These are phyloP conservation scores for Alternaria solani DNA, from an alignment of 2,329 filamentous ascomycete species.

Conservation along the genomic window DNA sequence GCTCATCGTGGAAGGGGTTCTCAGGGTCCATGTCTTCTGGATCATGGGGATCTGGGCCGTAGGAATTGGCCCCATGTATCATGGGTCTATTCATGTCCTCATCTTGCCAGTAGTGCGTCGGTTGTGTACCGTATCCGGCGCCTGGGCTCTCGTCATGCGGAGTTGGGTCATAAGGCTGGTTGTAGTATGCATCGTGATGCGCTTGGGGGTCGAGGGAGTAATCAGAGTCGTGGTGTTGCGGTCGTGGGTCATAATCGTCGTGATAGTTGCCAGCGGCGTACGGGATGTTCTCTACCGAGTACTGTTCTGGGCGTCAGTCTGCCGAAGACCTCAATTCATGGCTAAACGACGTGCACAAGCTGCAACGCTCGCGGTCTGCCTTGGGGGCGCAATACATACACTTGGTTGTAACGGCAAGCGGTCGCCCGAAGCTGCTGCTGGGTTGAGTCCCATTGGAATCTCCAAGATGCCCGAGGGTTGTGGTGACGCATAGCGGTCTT, in stretches of 20 bases:
- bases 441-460: constrained; percentile 70
- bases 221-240: constrained; percentile 63
- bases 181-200: constrained; percentile 88
- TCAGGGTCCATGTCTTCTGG: constrained; percentile 54
- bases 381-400: constrained; percentile 60
- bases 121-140: constrained; percentile 57
- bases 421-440: constrained; percentile 71
- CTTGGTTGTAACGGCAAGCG: constrained; percentile 84
- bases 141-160: constrained; percentile 67
- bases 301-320: constrained; percentile 54
- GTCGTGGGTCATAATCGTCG: constrained; percentile 58
- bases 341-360: neutral
- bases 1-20: constrained; percentile 52
- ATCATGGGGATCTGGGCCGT: constrained; percentile 66
- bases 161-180: constrained; percentile 78
- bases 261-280: constrained; percentile 70
- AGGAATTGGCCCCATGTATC: constrained; percentile 68
- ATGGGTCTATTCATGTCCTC: constrained; percentile 80
- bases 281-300: constrained; percentile 75
- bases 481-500: constrained; percentile 71
- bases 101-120: constrained; percentile 68
- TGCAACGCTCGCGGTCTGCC: neutral
- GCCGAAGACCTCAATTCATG: neutral
- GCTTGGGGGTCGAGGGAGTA: constrained; percentile 82
- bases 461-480: constrained; percentile 62